phyloP scores from a whole-genome alignment of 2,329 filamentous ascomycete species.

The Boeremia exigua region DNA sequence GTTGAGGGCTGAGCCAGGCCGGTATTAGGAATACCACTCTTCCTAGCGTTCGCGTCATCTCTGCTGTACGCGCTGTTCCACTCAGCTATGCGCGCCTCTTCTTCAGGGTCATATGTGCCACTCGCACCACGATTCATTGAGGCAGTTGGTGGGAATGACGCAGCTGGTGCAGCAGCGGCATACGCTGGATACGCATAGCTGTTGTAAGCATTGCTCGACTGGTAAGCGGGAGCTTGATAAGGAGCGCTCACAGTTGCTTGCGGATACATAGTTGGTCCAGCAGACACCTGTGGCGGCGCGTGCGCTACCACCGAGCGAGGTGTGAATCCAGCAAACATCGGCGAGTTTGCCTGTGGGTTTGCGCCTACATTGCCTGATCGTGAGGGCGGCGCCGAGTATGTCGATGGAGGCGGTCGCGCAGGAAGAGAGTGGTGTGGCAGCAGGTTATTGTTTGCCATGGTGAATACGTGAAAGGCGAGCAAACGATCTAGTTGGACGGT shows the following conservation, averaged over 20 bases:
- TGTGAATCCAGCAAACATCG: conserved; percentile 62
- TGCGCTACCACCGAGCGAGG: conserved; percentile 61
- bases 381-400: conserved; percentile 67
- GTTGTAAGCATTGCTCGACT: conserved; percentile 54
- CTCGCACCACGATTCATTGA: conserved; percentile 39
- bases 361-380: conserved; percentile 41
- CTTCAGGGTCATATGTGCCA: conserved; percentile 70
- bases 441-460: conserved; percentile 34
- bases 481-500: conserved; percentile 6
- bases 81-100: conserved; percentile 89
- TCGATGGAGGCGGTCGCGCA: conserved; percentile 72
- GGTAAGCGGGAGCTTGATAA: conserved; percentile 49
- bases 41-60: conserved; percentile 57
- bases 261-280: conserved; percentile 44
- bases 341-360: conserved; percentile 32
- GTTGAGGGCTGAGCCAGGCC: conserved; percentile 47
- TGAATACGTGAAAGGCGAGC: conserved; percentile 7
- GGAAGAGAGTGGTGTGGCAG: conserved; percentile 69
- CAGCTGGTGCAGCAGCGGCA: conserved; percentile 47
- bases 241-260: conserved; percentile 51
- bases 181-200: conserved; percentile 78
- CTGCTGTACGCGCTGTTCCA: conserved; percentile 91
- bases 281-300: conserved; percentile 44
- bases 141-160: conserved; percentile 27
- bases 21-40: conserved; percentile 51